Percentiles rank a stretch among this genome's conserved stretches.
Evolutionary conservation across 2,329 filamentous ascomycete genomes (phyloP).

Genomic region (Pseudogymnoascus sp.): DNA sequence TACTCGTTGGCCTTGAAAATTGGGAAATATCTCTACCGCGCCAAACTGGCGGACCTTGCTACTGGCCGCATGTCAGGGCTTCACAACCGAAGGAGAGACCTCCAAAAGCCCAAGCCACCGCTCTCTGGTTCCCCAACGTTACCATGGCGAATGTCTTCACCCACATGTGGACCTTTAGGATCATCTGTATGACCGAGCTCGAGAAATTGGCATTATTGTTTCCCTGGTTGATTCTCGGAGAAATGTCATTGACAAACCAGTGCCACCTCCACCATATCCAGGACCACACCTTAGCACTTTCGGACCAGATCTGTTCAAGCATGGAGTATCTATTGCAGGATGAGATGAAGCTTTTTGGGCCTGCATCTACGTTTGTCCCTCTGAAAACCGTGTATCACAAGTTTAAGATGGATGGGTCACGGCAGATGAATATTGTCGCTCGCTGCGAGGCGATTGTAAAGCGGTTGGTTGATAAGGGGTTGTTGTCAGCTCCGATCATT

Average conservation of each 20-base stretch:
- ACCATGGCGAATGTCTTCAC: constrained; percentile 33
- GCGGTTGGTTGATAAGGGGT: not conserved
- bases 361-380: constrained; percentile 25
- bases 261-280: not conserved
- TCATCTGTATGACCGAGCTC: constrained; percentile 28
- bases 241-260: not conserved
- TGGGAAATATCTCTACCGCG: constrained; percentile 13
- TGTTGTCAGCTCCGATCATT: not conserved
- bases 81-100: not conserved
- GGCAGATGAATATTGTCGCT: not conserved
- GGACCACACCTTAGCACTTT: constrained; percentile 15
- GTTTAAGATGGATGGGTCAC: not conserved
- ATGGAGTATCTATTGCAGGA: constrained; percentile 34
- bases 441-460: not conserved
- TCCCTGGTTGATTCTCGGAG: not conserved
- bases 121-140: constrained; percentile 31
- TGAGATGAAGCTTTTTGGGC: constrained; percentile 35
- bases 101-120: not conserved
- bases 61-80: not conserved
- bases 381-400: not conserved
- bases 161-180: constrained; percentile 34
- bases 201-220: not conserved
- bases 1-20: constrained; percentile 11
- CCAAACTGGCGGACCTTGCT: not conserved
- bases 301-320: constrained; percentile 29